A percentile compares a stretch with the other conserved stretches of the same genome.
These are phyloP conservation scores for Coemansia sp. DNA, from an alignment of 192 early-diverging fungal species.

Conservation along the genomic window DNA sequence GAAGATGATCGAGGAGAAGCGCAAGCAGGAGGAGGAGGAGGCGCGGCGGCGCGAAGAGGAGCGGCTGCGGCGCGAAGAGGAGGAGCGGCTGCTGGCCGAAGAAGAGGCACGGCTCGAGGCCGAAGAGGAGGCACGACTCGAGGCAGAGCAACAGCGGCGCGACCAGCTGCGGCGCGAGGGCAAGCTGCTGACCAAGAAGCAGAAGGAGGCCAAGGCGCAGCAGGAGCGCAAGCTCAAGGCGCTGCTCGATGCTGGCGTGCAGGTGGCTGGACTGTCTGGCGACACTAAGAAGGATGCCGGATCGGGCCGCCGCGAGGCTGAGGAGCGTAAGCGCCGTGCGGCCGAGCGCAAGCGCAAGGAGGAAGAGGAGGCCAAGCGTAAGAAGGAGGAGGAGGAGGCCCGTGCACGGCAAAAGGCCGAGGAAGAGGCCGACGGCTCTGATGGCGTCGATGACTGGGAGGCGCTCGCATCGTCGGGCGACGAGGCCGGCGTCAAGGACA, in stretches of 20 bases:
- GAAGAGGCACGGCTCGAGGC: slow-evolving; percentile 64
- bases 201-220: slow-evolving; percentile 78
- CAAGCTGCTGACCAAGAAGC: slow-evolving; percentile 90
- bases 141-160: slow-evolving; percentile 76
- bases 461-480: slow-evolving; percentile 35
- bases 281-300: slow-evolving; percentile 7
- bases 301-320: slow-evolving; percentile 22
- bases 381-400: slow-evolving; percentile 51
- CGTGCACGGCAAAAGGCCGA: slow-evolving; percentile 53
- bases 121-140: slow-evolving; percentile 74
- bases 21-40: slow-evolving; percentile 67
- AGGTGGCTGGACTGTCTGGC: slow-evolving; percentile 58
- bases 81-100: slow-evolving; percentile 62
- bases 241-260: slow-evolving; percentile 73
- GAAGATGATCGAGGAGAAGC: slow-evolving; percentile 58
- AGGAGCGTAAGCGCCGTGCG: slow-evolving; percentile 43
- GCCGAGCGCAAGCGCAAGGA: slow-evolving; percentile 45
- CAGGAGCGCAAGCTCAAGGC: slow-evolving; percentile 70
- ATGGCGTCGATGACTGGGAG: slow-evolving; percentile 52
- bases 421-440: slow-evolving; percentile 61
- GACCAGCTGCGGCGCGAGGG: slow-evolving; percentile 90
- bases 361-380: slow-evolving; percentile 27
- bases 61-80: slow-evolving; percentile 63
- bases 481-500: slow-evolving; percentile 22
- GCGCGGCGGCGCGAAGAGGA: slow-evolving; percentile 80